Conservation (phyloP, 371 early-diverging fungal species). For the Mucor piriformis region DNA sequence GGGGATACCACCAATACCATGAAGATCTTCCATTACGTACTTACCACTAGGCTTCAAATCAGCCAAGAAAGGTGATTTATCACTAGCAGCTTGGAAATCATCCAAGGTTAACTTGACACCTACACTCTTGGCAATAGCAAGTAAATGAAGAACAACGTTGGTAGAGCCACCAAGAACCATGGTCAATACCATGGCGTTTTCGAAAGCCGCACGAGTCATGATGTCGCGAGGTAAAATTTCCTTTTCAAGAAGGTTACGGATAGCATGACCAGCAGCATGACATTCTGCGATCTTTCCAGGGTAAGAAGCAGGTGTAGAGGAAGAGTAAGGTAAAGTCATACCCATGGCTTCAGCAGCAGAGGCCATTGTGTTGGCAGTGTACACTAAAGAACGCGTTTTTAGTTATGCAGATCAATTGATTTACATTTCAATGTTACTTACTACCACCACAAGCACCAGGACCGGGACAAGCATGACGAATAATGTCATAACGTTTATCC, state of each 20-base stretch:
- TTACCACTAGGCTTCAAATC: conserved; percentile 94
- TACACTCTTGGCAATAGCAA: conserved; percentile 90
- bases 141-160: conserved; percentile 95
- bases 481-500: conserved; percentile 81
- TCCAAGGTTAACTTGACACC: conserved; percentile 82
- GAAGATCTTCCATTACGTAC: conserved; percentile 90
- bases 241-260: conserved; percentile 82
- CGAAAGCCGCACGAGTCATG: conserved; percentile 91
- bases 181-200: conserved; percentile 90
- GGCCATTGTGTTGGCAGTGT: conserved; percentile 98
- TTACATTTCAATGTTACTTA: too few species aligned
- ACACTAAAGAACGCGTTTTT: conserved; percentile 69
- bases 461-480: conserved; percentile 93
- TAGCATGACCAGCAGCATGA: conserved; percentile 76
- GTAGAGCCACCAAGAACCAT: conserved; percentile 97
- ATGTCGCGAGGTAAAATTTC: conserved; percentile 93
- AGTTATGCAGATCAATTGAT: conserved; percentile 3
- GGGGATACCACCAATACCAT: conserved; percentile 82
- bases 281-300: conserved; percentile 90
- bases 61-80: conserved; percentile 91
- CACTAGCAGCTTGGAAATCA: conserved; percentile 91
- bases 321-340: conserved; percentile 92
- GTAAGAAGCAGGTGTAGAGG: conserved; percentile 88
- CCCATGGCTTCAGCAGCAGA: conserved; percentile 96
- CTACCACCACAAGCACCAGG: conserved; percentile 97